phyloP scores from a whole-genome alignment of 495 filamentous ascomycete genomes.

The Hyaloscypha bicolor region DNA sequence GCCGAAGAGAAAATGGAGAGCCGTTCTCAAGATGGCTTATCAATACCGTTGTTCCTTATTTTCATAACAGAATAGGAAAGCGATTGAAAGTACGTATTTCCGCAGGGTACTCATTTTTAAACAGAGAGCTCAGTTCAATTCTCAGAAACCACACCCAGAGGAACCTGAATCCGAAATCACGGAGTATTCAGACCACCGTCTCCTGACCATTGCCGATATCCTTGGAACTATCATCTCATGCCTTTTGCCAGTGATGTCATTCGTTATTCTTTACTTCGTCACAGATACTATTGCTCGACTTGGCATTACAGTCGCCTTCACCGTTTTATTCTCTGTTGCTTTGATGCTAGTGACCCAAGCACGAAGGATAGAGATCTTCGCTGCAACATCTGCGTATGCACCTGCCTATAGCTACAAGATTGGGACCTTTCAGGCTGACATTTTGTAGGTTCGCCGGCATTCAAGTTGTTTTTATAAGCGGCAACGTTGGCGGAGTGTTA shows the following conservation, averaged over 20 bases:
- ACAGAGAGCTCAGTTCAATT: too few relatives aligned
- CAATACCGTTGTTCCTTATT: background rate
- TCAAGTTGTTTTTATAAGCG: constrained; percentile 1
- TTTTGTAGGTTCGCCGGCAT: background rate
- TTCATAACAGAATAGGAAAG: background rate
- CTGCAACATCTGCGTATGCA: background rate
- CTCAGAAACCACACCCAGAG: too few relatives aligned
- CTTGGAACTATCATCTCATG: background rate
- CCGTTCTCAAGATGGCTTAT: background rate
- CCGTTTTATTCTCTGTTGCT: background rate
- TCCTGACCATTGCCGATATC: background rate
- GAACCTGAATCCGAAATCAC: background rate
- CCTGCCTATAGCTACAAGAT: background rate
- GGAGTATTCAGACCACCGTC: background rate
- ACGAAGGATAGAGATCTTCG: background rate
- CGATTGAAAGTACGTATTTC: too few relatives aligned
- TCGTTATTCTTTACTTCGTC: background rate
- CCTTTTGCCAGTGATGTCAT: background rate
- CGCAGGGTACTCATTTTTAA: too few relatives aligned
- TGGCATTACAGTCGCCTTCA: background rate
- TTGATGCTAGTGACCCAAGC: background rate
- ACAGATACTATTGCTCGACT: background rate
- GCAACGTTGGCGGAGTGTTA: background rate
- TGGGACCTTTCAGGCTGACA: background rate
- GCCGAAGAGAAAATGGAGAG: background rate